Base-by-base conservation (phyloP, 495 filamentous ascomycete species). In the Aspergillus affinis region DNA sequence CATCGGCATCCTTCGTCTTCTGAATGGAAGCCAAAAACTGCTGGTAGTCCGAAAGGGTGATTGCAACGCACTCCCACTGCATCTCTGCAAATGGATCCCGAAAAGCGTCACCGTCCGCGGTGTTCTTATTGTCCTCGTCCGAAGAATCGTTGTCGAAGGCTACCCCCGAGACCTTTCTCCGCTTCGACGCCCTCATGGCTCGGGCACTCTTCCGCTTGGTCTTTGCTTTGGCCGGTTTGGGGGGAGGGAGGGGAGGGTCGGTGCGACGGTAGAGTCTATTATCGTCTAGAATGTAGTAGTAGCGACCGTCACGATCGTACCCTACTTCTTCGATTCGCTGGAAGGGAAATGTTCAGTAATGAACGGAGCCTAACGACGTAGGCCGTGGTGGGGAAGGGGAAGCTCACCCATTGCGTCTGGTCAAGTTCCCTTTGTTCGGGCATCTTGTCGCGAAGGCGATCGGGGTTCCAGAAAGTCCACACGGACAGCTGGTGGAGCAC, bases 291-390 rank as follows among this genome's bases (percentile, higher is more conserved):
- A 97, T 88, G 65, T 90, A 94, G 72, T 97, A 96, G 19, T 82
- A 86, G 21, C 91, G 89, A 61, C 91, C 91, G 48, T 96, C 77
- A 19, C 81, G 78, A 73, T 98, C 94, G 81, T 88, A 96, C 10
- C 94, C 94, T 60, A 91, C 84, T 20, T 93, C 89, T 64, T 98
- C 93, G 58, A 98, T 90, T 65, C 94, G 88, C 93, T 97, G n/a
- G 30, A 54, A 60, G 21, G 23, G 27, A 32, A 21, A 47, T 17
- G 59, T 21, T 49, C 49, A 41, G 44, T 45, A 51, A 46, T 51
- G 20, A 9, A 17, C 13, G 0, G 15, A 32, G n/a, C n/a, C n/a
- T n/a, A n/a, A n/a, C n/a, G n/a, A 50, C 18, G 21, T 3, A 29
- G 20, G 0, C 15, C 21, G 50, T 21, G 12, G 9, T 19, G 2